These are phyloP conservation scores for Trichoderma orchidacearum DNA, from an alignment of 495 filamentous ascomycete species.

Conservation along the genomic window DNA sequence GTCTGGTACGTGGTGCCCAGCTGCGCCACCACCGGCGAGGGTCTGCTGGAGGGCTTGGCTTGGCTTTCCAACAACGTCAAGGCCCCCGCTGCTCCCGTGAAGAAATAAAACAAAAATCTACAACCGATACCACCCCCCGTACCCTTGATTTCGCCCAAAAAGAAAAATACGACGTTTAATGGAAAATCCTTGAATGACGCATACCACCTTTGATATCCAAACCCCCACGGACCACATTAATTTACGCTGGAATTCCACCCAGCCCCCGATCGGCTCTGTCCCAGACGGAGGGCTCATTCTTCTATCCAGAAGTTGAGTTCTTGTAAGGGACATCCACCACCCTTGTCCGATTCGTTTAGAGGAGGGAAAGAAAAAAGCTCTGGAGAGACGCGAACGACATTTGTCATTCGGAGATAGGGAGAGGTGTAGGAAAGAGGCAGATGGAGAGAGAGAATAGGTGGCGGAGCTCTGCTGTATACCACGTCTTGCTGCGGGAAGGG, in stretches of 20 bases:
- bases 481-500: not conserved
- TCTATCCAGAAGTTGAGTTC: no score
- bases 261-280: not conserved
- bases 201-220: not conserved
- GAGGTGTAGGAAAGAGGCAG: not conserved
- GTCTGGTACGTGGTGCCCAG: constrained; percentile 95
- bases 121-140: not conserved
- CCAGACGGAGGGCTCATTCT: no score
- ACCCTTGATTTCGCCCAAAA: not conserved
- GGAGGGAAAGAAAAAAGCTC: not conserved
- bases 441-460: not conserved
- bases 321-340: no score
- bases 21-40: constrained; percentile 86
- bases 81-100: constrained; percentile 40
- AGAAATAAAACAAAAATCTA: constrained; percentile 23
- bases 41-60: constrained; percentile 82
- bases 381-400: no score
- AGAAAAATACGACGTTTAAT: constrained; percentile 1
- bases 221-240: not conserved
- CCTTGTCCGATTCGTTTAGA: no score
- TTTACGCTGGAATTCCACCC: not conserved
- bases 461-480: not conserved
- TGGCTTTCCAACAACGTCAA: constrained; percentile 96
- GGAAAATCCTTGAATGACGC: not conserved
- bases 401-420: not conserved